Evolutionary conservation across 345 rosid species (phyloP).

Genomic region (Triadica sebifera): DNA sequence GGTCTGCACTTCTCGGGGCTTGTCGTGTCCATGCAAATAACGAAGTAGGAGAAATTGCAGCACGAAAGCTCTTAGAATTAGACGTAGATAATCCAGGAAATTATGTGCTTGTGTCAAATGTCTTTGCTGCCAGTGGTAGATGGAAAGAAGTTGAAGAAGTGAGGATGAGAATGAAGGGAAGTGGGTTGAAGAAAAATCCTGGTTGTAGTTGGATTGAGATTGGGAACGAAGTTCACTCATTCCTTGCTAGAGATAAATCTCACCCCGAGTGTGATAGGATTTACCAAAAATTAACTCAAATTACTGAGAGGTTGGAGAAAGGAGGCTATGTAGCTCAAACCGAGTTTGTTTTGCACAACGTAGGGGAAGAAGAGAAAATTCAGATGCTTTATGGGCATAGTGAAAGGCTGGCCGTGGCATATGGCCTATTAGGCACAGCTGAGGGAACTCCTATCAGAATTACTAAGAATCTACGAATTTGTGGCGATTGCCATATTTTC

Average conservation of each 20-base stretch:
- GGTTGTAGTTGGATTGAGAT: constrained; percentile 93
- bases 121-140: constrained; percentile 63
- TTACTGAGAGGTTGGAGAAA: constrained; percentile 49
- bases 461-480: constrained; percentile 71
- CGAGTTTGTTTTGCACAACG: constrained; percentile 58
- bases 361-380: constrained; percentile 64
- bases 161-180: constrained; percentile 64
- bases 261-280: constrained; percentile 63
- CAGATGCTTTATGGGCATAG: constrained; percentile 70
- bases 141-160: constrained; percentile 69
- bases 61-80: constrained; percentile 53
- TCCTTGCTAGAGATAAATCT: constrained; percentile 74
- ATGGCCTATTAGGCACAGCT: constrained; percentile 52
- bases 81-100: constrained; percentile 67
- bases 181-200: constrained; percentile 73
- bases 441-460: constrained; percentile 50
- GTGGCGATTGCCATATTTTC: constrained; percentile 80
- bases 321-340: constrained; percentile 71
- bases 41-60: constrained; percentile 65
- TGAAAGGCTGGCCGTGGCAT: constrained; percentile 80
- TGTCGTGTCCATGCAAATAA: constrained; percentile 69
- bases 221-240: constrained; percentile 59
- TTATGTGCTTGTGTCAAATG: constrained; percentile 76
- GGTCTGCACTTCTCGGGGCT: constrained; percentile 86
- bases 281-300: constrained; percentile 47